phyloP scores from a whole-genome alignment of 768 basidiomycete species.

The Amanita polypyramis region DNA sequence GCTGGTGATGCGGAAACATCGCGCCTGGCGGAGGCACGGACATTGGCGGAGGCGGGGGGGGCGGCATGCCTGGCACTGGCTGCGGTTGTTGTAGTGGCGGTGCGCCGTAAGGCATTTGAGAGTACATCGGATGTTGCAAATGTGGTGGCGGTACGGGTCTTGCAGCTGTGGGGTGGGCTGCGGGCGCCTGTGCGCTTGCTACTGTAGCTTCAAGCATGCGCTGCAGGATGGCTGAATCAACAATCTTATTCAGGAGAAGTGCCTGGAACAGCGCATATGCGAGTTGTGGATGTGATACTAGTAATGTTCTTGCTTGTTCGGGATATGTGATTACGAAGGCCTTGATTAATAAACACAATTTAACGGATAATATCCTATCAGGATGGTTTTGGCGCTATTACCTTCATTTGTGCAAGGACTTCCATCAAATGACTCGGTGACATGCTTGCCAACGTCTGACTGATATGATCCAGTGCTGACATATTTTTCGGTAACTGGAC shows the following conservation, averaged over 20 bases:
- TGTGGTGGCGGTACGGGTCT: conserved; percentile 18
- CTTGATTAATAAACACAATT: conserved; percentile 29
- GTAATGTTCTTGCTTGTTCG: conserved; percentile 74
- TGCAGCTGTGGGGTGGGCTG: conserved; percentile 8
- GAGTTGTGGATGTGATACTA: conserved; percentile 82
- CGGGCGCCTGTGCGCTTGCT: background rate
- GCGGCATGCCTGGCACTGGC: conserved; percentile 20
- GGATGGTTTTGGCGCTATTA: conserved; percentile 26
- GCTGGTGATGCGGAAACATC: conserved; percentile 21
- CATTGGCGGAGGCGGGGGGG: conserved; percentile 20
- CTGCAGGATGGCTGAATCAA: conserved; percentile 78
- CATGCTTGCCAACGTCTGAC: conserved; percentile 75
- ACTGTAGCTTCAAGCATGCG: conserved; percentile 43
- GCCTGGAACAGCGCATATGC: conserved; percentile 96
- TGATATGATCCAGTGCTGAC: conserved; percentile 74
- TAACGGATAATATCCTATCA: conserved; percentile 6
- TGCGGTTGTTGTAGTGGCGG: conserved; percentile 24
- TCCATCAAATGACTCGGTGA: conserved; percentile 81
- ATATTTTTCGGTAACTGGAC: conserved; percentile 62
- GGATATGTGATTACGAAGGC: conserved; percentile 88
- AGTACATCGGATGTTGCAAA: conserved; percentile 43
- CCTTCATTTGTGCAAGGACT: conserved; percentile 97
- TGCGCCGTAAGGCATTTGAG: conserved; percentile 20
- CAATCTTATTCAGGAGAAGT: conserved; percentile 85
- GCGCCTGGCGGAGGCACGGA: conserved; percentile 23